A percentile compares a stretch with the other conserved stretches of the same genome.
phyloP scores from a whole-genome alignment of 83 land plant genomes.

The Diphasiastrum complanatum region DNA sequence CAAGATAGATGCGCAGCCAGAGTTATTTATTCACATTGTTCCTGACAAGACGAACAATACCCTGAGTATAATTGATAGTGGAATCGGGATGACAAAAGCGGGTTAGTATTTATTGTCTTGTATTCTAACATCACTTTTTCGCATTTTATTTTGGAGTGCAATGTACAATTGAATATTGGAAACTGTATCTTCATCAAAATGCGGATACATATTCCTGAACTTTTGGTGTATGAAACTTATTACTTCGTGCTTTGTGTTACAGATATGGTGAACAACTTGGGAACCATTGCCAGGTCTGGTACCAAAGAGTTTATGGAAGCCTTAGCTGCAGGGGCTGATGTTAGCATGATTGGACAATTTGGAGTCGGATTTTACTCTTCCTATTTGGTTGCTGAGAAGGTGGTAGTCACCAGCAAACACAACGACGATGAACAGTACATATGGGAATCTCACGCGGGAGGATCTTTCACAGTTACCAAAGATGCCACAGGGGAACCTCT shows the following conservation, averaged over 20 bases:
- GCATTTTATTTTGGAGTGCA: background rate
- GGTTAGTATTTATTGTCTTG: slow-evolving; percentile 13
- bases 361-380: slow-evolving; percentile 58
- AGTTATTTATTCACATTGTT: slow-evolving; percentile 48
- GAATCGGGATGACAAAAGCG: slow-evolving; percentile 58
- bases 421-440: slow-evolving; percentile 59
- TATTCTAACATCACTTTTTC: background rate
- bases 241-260: background rate
- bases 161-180: background rate
- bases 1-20: slow-evolving; percentile 51
- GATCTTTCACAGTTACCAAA: slow-evolving; percentile 49
- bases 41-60: slow-evolving; percentile 52
- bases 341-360: slow-evolving; percentile 60
- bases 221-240: too few species aligned
- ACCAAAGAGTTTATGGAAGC: slow-evolving; percentile 66
- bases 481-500: slow-evolving; percentile 45
- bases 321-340: slow-evolving; percentile 55
- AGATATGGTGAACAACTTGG: slow-evolving; percentile 61
- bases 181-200: too few species aligned
- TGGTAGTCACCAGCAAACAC: slow-evolving; percentile 42
- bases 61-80: slow-evolving; percentile 48
- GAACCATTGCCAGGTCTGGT: slow-evolving; percentile 60
- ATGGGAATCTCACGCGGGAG: slow-evolving; percentile 66
- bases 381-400: slow-evolving; percentile 53
- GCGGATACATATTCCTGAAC: too few species aligned